Evolutionary conservation across 495 filamentous ascomycete species (phyloP).

Genomic region (Bacidia gigantensis): DNA sequence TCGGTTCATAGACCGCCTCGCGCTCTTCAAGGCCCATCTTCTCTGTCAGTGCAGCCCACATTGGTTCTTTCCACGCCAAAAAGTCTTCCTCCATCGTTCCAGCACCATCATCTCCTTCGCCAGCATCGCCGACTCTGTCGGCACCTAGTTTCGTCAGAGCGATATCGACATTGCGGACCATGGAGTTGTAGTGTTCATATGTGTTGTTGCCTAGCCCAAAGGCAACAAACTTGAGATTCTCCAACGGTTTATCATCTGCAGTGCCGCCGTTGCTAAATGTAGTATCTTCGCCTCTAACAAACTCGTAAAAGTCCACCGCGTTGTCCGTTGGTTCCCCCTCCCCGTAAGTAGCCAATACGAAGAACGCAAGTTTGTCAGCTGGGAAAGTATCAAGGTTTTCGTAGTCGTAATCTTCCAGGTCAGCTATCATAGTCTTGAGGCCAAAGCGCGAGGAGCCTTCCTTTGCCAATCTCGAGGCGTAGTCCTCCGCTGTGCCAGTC

Average conservation of each 20-base stretch:
- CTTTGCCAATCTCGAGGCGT: conserved; percentile 93
- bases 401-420: conserved; percentile 95
- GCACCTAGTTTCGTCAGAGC: conserved; percentile 70
- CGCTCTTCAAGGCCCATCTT: conserved; percentile 85
- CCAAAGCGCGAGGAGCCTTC: conserved; percentile 94
- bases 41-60: conserved; percentile 78
- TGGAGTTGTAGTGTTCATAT: conserved; percentile 98
- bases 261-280: conserved; percentile 59
- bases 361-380: conserved; percentile 81
- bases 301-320: conserved; percentile 97
- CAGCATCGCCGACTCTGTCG: conserved; percentile 67
- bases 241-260: conserved; percentile 57
- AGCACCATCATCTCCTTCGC: conserved; percentile 94
- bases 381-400: conserved; percentile 86
- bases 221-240: conserved; percentile 78
- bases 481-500: conserved; percentile 97
- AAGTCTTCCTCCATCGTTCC: conserved; percentile 99
- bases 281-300: conserved; percentile 68
- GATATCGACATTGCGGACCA: conserved; percentile 83
- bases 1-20: conserved; percentile 89
- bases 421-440: conserved; percentile 95
- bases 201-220: conserved; percentile 98
- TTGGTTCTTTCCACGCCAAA: conserved; percentile 97
- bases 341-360: conserved; percentile 94
- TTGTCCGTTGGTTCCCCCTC: conserved; percentile 99